A percentile compares a stretch with the other conserved stretches of the same genome.
Evolutionary conservation across 805 yeast genomes (phyloP).

Genomic region (Yamadazyma sp.): DNA sequence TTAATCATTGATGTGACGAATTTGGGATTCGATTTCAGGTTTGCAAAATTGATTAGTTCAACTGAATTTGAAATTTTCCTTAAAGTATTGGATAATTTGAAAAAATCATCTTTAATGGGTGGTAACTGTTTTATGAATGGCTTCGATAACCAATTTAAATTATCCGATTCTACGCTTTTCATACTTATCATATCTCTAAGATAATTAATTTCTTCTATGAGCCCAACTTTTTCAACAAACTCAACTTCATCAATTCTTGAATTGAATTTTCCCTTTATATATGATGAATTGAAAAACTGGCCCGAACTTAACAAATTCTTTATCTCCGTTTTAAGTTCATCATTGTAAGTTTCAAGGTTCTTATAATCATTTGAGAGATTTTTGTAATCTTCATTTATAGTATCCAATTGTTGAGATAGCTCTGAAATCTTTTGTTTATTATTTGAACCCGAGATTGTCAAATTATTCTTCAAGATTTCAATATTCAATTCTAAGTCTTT

Average conservation of each 20-base stretch:
- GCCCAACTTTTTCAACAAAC: conserved; percentile 27
- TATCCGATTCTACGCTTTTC: conserved; percentile 1
- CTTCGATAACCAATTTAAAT: conserved; percentile 20
- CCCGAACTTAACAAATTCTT: conserved; percentile 10
- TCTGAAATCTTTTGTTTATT: conserved; percentile 23
- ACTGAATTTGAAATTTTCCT: conserved; percentile 9
- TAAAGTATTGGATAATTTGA: conserved; percentile 3
- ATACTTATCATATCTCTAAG: conserved; percentile 32
- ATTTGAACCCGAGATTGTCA: conserved; percentile 28
- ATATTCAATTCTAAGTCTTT: conserved; percentile 47
- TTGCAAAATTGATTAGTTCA: conserved; percentile 7
- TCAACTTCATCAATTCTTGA: conserved; percentile 31
- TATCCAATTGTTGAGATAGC: conserved; percentile 12
- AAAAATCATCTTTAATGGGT: not conserved
- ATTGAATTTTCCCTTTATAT: conserved; percentile 22
- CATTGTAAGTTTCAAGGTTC: conserved; percentile 16
- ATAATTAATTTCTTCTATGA: conserved; percentile 44
- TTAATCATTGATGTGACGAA: conserved; percentile 17
- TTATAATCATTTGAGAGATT: conserved; percentile 4
- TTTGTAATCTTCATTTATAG: conserved; percentile 15
- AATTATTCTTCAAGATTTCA: conserved; percentile 42
- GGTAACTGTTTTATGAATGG: conserved; percentile 2
- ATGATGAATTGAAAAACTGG: conserved; percentile 7
- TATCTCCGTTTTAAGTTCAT: conserved; percentile 21
- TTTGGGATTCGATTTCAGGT: conserved; percentile 12